These are phyloP conservation scores for Solanum arcanum DNA, from an alignment of 257 asterid species.

Conservation along the genomic window DNA sequence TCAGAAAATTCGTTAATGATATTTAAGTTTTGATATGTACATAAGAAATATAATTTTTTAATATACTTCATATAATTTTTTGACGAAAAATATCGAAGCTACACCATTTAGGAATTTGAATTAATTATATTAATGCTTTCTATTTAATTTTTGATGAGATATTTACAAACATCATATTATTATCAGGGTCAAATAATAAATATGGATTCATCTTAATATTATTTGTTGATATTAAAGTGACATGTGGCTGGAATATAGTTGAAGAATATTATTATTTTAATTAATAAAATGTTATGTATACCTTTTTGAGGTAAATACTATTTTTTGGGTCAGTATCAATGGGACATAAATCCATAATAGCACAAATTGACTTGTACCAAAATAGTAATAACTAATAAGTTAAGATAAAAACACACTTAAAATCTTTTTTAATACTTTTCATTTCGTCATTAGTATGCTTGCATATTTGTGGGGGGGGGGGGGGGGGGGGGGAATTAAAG, in stretches of 20 bases:
- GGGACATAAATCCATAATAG: background rate
- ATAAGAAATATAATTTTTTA: background rate
- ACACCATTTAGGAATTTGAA: too few relatives aligned
- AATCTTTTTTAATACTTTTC: too few relatives aligned
- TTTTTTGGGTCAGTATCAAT: background rate
- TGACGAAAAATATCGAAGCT: fast-evolving
- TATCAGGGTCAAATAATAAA: fast-evolving
- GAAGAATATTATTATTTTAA: background rate
- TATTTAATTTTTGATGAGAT: background rate
- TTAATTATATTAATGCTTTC: background rate
- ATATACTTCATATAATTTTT: background rate
- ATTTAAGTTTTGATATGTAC: background rate
- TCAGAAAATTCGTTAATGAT: background rate
- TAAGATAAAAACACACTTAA: background rate
- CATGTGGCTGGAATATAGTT: background rate
- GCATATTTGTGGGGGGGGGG: too few relatives aligned
- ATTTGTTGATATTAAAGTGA: background rate
- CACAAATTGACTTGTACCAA: background rate
- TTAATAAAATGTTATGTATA: background rate
- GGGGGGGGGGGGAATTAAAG: too few relatives aligned
- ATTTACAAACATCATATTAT: background rate
- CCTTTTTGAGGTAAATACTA: too few relatives aligned
- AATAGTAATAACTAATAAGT: background rate
- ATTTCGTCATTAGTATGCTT: background rate
- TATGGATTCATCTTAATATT: background rate